Percentiles rank a stretch among this genome's conserved stretches.
phyloP scores from a whole-genome alignment of 192 early-diverging fungal genomes.

The Backusella sp. region DNA sequence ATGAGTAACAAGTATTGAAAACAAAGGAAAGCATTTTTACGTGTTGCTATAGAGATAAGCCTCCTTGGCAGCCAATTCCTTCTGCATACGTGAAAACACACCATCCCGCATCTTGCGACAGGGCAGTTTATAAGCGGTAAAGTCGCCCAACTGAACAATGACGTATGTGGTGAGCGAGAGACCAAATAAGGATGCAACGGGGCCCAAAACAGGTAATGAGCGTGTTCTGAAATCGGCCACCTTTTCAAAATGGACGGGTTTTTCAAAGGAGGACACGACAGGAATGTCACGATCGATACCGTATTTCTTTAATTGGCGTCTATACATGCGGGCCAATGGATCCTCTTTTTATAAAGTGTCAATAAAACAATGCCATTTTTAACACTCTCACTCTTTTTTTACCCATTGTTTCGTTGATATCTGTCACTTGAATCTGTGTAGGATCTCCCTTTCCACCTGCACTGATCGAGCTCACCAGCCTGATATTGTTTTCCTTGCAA shows the following conservation, averaged over 20 bases:
- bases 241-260: conserved; percentile 68
- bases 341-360: conserved; percentile 65
- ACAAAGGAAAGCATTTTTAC: conserved; percentile 21
- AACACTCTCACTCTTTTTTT: background rate
- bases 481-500: conserved; percentile 69
- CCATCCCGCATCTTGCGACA: conserved; percentile 67
- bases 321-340: conserved; percentile 80
- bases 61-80: conserved; percentile 65
- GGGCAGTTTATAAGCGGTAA: conserved; percentile 57
- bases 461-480: conserved; percentile 88
- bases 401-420: conserved; percentile 87
- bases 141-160: conserved; percentile 56
- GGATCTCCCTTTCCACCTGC: conserved; percentile 94
- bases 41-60: conserved; percentile 10
- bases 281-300: conserved; percentile 75
- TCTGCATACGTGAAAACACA: conserved; percentile 68
- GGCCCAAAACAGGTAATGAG: conserved; percentile 67
- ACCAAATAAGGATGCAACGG: conserved; percentile 91
- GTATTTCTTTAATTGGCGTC: conserved; percentile 64
- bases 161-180: conserved; percentile 88
- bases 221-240: conserved; percentile 79
- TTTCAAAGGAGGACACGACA: conserved; percentile 93
- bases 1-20: background rate
- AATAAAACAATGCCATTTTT: background rate
- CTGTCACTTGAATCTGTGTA: conserved; percentile 89